These are phyloP conservation scores for Annulohypoxylon nitens DNA, from an alignment of 495 filamentous ascomycete genomes.

Conservation along the genomic window DNA sequence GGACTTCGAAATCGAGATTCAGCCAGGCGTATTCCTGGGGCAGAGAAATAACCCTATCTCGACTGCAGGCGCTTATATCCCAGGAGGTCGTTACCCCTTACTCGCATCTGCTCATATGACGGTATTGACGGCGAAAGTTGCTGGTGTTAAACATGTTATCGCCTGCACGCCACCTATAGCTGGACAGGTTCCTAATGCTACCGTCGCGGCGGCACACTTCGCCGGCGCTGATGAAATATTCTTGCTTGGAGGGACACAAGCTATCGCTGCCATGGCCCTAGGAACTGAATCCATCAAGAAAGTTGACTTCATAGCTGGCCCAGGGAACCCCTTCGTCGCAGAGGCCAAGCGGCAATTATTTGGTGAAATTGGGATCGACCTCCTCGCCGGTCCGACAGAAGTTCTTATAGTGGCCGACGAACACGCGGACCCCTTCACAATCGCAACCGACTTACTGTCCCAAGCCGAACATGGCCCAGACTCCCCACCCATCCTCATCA, in stretches of 20 bases:
- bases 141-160: conserved; percentile 64
- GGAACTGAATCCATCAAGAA: conserved; percentile 71
- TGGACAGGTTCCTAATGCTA: conserved; percentile 63
- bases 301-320: conserved; percentile 67
- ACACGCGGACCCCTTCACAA: conserved; percentile 63
- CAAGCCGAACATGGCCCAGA: conserved; percentile 69
- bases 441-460: conserved; percentile 65
- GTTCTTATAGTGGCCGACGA: conserved; percentile 67
- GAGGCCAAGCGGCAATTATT: conserved; percentile 68
- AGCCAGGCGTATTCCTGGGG: conserved; percentile 62
- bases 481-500: conserved; percentile 63
- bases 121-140: conserved; percentile 68
- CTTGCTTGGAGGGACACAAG: conserved; percentile 67
- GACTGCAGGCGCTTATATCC: conserved; percentile 60
- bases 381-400: conserved; percentile 67
- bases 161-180: conserved; percentile 66
- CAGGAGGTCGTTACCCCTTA: conserved; percentile 66
- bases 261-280: conserved; percentile 74
- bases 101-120: conserved; percentile 71
- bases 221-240: conserved; percentile 68
- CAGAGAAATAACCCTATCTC: conserved; percentile 64
- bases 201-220: conserved; percentile 66
- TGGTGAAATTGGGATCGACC: conserved; percentile 67
- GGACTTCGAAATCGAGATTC: conserved; percentile 64
- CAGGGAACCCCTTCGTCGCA: conserved; percentile 68